phyloP scores from a whole-genome alignment of 2,329 filamentous ascomycete genomes.

The Fusarium protoensiforme region DNA sequence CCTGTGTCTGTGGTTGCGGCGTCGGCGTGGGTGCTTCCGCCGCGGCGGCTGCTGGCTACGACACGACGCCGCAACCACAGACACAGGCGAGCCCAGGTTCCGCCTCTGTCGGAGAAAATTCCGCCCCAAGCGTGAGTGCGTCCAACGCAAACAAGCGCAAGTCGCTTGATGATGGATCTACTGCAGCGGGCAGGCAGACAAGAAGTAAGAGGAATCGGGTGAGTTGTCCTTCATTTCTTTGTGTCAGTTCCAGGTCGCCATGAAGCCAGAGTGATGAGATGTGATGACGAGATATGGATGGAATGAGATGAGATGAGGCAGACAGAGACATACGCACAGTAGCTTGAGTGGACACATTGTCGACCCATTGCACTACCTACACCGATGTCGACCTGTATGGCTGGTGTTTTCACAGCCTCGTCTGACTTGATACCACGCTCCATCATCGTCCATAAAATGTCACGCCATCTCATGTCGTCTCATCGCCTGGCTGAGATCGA shows the following conservation, averaged over 20 bases:
- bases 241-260: not conserved
- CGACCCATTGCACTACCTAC: constrained; percentile 16
- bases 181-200: constrained; percentile 58
- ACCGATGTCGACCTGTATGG: not conserved
- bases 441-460: not conserved
- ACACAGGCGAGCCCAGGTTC: constrained; percentile 51
- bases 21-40: constrained; percentile 38
- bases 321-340: not conserved
- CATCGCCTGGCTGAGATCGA: not conserved
- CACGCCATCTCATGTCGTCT: not conserved
- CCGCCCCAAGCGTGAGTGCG: constrained; percentile 50
- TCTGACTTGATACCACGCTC: not conserved
- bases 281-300: not conserved
- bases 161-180: constrained; percentile 54
- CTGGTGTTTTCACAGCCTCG: constrained; percentile 1
- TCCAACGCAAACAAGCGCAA: constrained; percentile 50
- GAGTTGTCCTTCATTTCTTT: constrained; percentile 44
- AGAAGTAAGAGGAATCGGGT: constrained; percentile 70
- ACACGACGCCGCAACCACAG: constrained; percentile 45
- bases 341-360: not conserved
- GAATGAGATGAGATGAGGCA: constrained; percentile 8
- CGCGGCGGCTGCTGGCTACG: constrained; percentile 47
- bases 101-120: constrained; percentile 61
- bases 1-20: too few relatives aligned
- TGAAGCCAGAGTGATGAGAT: constrained; percentile 8